These are phyloP conservation scores for Populus deltoides DNA, from an alignment of 345 rosid species.

Conservation along the genomic window DNA sequence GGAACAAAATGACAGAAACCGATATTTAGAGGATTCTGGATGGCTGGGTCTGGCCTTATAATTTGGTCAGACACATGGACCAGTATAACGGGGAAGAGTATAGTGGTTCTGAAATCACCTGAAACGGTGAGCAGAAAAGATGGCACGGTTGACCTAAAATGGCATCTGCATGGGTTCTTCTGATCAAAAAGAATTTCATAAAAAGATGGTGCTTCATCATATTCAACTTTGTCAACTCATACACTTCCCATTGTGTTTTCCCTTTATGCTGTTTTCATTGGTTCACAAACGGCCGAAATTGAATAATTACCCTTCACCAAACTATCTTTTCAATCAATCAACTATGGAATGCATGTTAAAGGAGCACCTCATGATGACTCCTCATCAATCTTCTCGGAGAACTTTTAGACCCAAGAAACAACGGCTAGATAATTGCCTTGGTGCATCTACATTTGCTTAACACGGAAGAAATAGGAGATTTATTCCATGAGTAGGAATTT, in stretches of 20 bases:
- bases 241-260: neutral
- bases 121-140: neutral
- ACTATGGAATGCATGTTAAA: neutral
- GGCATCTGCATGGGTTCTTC: neutral
- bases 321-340: neutral
- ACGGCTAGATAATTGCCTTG: constrained; percentile 6
- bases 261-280: neutral
- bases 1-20: neutral
- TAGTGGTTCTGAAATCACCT: neutral
- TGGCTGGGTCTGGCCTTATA: neutral
- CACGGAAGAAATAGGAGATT: constrained; percentile 27
- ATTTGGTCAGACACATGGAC: too few species aligned
- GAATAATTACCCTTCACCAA: neutral
- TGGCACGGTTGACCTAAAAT: neutral
- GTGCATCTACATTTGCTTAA: constrained; percentile 33
- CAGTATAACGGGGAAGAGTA: neutral
- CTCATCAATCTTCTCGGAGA: neutral
- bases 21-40: neutral
- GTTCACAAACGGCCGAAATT: constrained; percentile 7
- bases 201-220: constrained; percentile 2
- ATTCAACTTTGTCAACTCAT: neutral
- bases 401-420: neutral
- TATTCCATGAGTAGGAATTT: constrained; percentile 36
- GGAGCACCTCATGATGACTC: neutral
- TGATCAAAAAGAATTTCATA: neutral